Percentiles rank a stretch among this genome's conserved stretches.
phyloP scores from a whole-genome alignment of 2,329 filamentous ascomycete genomes.

The Microdochium nivale region DNA sequence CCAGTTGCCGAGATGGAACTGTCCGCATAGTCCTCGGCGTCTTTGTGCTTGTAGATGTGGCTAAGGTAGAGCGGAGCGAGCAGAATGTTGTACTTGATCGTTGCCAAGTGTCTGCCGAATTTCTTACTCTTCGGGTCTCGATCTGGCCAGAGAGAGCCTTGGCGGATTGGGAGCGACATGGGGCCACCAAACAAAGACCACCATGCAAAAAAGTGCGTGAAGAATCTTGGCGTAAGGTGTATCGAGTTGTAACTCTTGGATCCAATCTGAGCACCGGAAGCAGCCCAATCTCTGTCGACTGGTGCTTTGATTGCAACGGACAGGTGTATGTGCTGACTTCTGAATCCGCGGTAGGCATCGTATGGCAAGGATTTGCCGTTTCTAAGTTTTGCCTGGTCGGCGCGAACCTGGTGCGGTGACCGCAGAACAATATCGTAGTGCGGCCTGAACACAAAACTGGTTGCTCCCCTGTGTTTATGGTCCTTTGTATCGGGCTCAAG shows the following conservation, averaged over 20 bases:
- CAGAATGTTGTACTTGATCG: constrained; percentile 93
- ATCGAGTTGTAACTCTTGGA: constrained; percentile 91
- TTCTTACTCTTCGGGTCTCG: constrained; percentile 97
- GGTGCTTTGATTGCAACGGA: constrained; percentile 88
- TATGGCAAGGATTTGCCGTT: constrained; percentile 51
- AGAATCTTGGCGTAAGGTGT: constrained; percentile 89
- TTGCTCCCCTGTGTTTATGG: constrained; percentile 33
- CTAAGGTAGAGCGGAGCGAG: constrained; percentile 89
- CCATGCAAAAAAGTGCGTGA: constrained; percentile 97
- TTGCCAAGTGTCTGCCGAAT: constrained; percentile 93
- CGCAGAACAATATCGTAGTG: constrained; percentile 89
- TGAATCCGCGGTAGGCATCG: constrained; percentile 93
- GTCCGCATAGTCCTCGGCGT: constrained; percentile 76
- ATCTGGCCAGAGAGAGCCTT: constrained; percentile 84
- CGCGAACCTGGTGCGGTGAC: constrained; percentile 41
- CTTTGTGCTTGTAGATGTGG: constrained; percentile 98
- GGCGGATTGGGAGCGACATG: constrained; percentile 88
- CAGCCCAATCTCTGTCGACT: constrained; percentile 76
- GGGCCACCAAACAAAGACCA: constrained; percentile 94
- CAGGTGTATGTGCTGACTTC: constrained; percentile 92
- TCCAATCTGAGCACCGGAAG: constrained; percentile 51
- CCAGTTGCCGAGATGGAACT: constrained; percentile 80
- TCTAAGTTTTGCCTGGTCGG: constrained; percentile 51
- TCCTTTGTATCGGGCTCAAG: constrained; percentile 37
- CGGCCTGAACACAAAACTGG: constrained; percentile 82